These are phyloP conservation scores for Neoboletus magnificus DNA, from an alignment of 768 basidiomycete species.

Conservation along the genomic window DNA sequence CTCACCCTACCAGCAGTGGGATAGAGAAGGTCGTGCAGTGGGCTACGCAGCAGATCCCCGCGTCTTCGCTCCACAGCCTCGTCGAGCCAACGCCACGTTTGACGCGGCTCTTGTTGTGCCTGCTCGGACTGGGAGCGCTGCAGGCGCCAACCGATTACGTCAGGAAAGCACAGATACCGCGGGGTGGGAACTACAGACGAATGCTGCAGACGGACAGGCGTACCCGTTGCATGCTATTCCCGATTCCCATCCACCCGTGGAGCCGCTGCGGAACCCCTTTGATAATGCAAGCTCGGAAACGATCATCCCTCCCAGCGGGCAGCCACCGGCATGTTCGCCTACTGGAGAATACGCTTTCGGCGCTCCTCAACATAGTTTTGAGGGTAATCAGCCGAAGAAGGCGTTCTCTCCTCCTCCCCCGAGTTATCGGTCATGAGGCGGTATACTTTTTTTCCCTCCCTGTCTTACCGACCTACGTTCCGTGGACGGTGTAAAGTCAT, in stretches of 20 bases:
- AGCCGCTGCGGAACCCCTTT: conserved; percentile 25
- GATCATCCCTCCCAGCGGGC: conserved; percentile 9
- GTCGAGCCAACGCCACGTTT: conserved; percentile 20
- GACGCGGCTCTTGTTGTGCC: conserved; percentile 10
- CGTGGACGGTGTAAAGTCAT: background rate
- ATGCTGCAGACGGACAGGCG: conserved; percentile 24
- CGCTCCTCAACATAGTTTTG: conserved; percentile 25
- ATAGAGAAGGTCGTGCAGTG: conserved; percentile 44
- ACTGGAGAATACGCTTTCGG: conserved; percentile 24
- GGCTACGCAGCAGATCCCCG: conserved; percentile 45
- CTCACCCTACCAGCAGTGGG: conserved; percentile 48
- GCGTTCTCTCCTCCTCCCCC: conserved; percentile 21
- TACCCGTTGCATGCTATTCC: conserved; percentile 22
- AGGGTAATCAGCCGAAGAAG: conserved; percentile 4
- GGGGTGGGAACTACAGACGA: conserved; percentile 29
- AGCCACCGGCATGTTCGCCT: conserved; percentile 7
- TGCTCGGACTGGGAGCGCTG: conserved; percentile 12
- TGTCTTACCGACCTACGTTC: background rate
- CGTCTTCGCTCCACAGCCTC: conserved; percentile 53
- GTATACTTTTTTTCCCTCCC: background rate
- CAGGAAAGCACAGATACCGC: conserved; percentile 32
- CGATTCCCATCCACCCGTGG: conserved; percentile 4
- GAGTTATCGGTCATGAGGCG: conserved; percentile 12
- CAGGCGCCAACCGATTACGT: conserved; percentile 8
- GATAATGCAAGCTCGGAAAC: conserved; percentile 22